A percentile compares a stretch with the other conserved stretches of the same genome.
Evolutionary conservation across 805 yeast species (phyloP).

Genomic region (Schizosaccharomyces japonicus): DNA sequence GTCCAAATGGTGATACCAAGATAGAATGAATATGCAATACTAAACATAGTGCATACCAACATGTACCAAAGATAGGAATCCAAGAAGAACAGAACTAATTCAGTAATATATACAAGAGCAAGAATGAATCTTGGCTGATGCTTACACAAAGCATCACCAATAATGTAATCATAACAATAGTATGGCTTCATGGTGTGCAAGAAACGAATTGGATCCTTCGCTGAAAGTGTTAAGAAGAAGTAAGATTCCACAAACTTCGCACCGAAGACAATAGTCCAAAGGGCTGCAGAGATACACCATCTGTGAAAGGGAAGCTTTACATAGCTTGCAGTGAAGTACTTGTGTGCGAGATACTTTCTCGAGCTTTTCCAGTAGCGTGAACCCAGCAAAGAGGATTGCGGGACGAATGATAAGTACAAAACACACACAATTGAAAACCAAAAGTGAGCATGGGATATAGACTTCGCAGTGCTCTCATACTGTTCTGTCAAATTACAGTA

Average conservation of each 20-base stretch:
- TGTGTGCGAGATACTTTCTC: constrained; percentile 76
- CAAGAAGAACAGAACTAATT: constrained; percentile 83
- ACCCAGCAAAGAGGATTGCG: constrained; percentile 86
- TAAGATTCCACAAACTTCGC: constrained; percentile 83
- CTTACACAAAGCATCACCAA: constrained; percentile 45
- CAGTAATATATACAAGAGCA: constrained; percentile 81
- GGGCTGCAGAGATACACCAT: constrained; percentile 83
- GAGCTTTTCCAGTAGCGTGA: constrained; percentile 74
- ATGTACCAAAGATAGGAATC: constrained; percentile 99
- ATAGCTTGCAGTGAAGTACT: constrained; percentile 84
- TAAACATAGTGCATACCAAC: constrained; percentile 76
- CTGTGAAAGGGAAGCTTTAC: constrained; percentile 61
- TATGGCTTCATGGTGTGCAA: constrained; percentile 56
- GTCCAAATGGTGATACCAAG: constrained; percentile 96
- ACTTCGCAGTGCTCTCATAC: constrained; percentile 47
- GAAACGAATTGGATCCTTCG: constrained; percentile 85
- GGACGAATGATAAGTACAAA: constrained; percentile 77
- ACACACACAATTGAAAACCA: constrained; percentile 67
- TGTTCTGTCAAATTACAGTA: constrained; percentile 40
- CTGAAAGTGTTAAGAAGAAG: constrained; percentile 64
- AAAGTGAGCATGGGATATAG: constrained; percentile 72
- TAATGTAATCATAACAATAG: constrained; percentile 95
- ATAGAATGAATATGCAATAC: constrained; percentile 96
- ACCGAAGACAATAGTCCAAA: constrained; percentile 73
- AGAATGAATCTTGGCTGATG: constrained; percentile 75